phyloP scores from a whole-genome alignment of 2,329 filamentous ascomycete genomes.

The Dactylellina leptospora region DNA sequence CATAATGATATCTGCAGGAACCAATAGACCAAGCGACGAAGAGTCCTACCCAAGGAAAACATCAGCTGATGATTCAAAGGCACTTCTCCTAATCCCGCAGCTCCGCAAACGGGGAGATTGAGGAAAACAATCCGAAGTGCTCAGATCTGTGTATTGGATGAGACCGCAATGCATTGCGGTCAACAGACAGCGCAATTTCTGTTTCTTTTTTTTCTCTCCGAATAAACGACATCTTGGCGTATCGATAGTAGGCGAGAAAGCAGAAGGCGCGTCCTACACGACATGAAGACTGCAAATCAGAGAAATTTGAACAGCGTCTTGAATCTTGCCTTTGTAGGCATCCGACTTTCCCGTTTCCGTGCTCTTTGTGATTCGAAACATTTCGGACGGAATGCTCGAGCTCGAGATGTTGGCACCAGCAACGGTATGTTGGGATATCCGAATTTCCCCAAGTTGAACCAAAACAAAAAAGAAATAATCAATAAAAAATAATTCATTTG shows the following conservation, averaged over 20 bases:
- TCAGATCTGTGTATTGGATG: not conserved
- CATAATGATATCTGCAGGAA: conserved; percentile 4
- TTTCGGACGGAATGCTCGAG: not conserved
- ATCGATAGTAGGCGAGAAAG: conserved; percentile 6
- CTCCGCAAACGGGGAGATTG: conserved; percentile 14
- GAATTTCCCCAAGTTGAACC: not conserved
- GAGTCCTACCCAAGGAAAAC: not conserved
- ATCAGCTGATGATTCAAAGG: conserved; percentile 6
- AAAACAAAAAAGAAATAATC: not conserved
- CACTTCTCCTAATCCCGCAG: conserved; percentile 6
- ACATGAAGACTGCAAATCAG: too few species aligned
- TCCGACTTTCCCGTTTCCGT: too few species aligned
- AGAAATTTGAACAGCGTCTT: too few species aligned
- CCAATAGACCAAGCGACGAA: too few species aligned
- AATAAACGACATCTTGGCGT: conserved; percentile 22
- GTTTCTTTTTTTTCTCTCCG: conserved; percentile 7
- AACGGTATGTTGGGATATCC: not conserved
- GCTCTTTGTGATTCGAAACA: not conserved
- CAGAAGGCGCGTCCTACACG: conserved; percentile 8
- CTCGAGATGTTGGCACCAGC: not conserved
- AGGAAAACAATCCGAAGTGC: too few species aligned
- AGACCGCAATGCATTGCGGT: not conserved
- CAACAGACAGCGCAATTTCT: not conserved
- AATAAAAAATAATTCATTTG: not conserved
- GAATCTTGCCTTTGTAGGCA: too few species aligned